phyloP scores from a whole-genome alignment of 1,284 basidiomycete genomes.

The Neonothopanus nambi region DNA sequence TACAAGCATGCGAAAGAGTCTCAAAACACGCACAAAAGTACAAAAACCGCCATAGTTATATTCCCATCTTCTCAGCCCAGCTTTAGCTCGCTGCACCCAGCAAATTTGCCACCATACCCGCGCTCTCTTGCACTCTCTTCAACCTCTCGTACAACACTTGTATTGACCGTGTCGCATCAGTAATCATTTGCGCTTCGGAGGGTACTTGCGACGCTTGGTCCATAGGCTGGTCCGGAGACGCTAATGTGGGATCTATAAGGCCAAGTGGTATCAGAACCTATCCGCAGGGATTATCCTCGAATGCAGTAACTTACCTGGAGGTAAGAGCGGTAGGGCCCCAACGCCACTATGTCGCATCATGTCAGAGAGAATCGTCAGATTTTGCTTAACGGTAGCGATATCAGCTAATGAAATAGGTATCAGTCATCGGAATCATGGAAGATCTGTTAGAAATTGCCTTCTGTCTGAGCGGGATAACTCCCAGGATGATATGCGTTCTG shows the following conservation, averaged over 20 bases:
- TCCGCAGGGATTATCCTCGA: no score
- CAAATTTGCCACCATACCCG: constrained; percentile 36
- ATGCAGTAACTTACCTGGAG: neutral
- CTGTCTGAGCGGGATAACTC: constrained; percentile 46
- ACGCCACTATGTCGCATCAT: constrained; percentile 50
- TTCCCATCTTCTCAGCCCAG: no score
- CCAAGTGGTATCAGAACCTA: no score
- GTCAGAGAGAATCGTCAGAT: constrained; percentile 43
- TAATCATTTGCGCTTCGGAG: constrained; percentile 33
- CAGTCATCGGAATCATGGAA: no score
- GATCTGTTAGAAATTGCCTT: constrained; percentile 34
- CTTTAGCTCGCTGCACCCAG: constrained; percentile 11
- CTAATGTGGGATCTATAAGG: no score
- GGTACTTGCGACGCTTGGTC: constrained; percentile 18
- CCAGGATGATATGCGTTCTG: constrained; percentile 55
- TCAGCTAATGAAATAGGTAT: constrained; percentile 41
- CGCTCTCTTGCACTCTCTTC: constrained; percentile 36
- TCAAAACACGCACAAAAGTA: no score
- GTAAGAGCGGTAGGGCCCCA: constrained; percentile 47
- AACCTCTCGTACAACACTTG: constrained; percentile 32
- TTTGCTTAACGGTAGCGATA: constrained; percentile 45
- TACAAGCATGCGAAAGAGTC: no score
- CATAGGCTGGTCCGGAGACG: no score
- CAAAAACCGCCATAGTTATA: no score
- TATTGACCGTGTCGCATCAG: constrained; percentile 29